Conservation (phyloP, 768 basidiomycete species). For the Boletus reticulatus region DNA sequence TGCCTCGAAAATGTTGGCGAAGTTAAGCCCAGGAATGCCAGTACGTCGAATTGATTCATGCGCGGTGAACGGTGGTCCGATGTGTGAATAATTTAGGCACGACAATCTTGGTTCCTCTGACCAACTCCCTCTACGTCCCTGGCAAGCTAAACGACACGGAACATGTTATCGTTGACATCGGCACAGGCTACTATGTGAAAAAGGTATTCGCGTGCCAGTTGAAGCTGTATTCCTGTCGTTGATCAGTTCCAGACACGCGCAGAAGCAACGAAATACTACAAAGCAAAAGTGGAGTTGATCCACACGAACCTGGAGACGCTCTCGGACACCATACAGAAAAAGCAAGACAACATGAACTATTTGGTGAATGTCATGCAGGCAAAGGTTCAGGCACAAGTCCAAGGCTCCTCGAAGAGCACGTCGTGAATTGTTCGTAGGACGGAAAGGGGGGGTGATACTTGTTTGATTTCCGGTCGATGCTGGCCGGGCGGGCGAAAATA, state of each 20-base stretch:
- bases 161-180: conserved; percentile 91
- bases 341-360: conserved; percentile 72
- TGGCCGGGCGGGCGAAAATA: neutral
- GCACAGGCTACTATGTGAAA: conserved; percentile 95
- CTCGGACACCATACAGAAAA: conserved; percentile 87
- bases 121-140: conserved; percentile 93
- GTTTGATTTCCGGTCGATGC: neutral
- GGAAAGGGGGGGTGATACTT: too few relatives aligned
- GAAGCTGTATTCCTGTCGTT: neutral
- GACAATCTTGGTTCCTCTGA: conserved; percentile 87
- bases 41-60: conserved; percentile 30
- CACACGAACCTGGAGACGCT: conserved; percentile 80
- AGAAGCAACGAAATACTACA: conserved; percentile 82
- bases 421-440: conserved; percentile 9
- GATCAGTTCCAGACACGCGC: conserved; percentile 58
- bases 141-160: conserved; percentile 82
- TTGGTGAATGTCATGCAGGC: conserved; percentile 58
- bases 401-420: conserved; percentile 19
- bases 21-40: conserved; percentile 67
- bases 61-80: neutral
- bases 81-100: conserved; percentile 52
- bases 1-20: conserved; percentile 82
- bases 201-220: conserved; percentile 55
- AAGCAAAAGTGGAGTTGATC: conserved; percentile 77
- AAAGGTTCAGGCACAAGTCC: conserved; percentile 40